Conservation (phyloP, 106 monocot genomes). For the Acorus gramineus region DNA sequence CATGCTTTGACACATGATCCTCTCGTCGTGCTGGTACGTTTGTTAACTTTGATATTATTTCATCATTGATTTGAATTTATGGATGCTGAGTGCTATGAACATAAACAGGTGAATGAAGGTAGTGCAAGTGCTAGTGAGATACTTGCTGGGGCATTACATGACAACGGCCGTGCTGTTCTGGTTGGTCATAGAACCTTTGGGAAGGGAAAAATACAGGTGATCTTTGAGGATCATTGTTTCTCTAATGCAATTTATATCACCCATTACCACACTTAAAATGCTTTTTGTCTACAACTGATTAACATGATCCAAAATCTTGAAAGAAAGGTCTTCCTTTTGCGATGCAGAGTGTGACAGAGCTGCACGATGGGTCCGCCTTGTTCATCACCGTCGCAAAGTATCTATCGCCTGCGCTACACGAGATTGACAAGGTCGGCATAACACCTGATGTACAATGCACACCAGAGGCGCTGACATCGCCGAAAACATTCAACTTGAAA, state of each 20-base stretch:
- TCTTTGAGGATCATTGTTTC: not conserved
- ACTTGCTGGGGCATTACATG: constrained; percentile 86
- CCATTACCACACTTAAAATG: too few species aligned
- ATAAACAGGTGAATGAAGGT: constrained; percentile 73
- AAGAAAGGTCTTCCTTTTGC: too few species aligned
- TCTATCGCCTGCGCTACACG: constrained; percentile 78
- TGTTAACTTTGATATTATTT: not conserved
- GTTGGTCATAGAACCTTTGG: constrained; percentile 89
- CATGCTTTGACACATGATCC: constrained; percentile 92
- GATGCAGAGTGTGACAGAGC: constrained; percentile 79
- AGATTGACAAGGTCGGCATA: constrained; percentile 93
- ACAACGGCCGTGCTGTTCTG: constrained; percentile 90
- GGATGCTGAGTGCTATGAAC: not conserved
- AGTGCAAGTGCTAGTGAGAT: constrained; percentile 99
- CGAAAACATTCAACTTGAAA: constrained; percentile 14
- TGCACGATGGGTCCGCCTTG: constrained; percentile 83
- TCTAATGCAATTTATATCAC: not conserved
- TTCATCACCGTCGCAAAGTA: constrained; percentile 97
- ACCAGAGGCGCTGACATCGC: constrained; percentile 34
- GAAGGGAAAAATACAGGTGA: constrained; percentile 96
- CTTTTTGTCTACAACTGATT: too few species aligned
- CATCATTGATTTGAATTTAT: not conserved
- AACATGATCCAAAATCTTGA: too few species aligned
- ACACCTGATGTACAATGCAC: constrained; percentile 80
- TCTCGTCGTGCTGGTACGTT: constrained; percentile 88